phyloP scores from a whole-genome alignment of 352 stramenopile genomes.

The Pythium insidiosum region DNA sequence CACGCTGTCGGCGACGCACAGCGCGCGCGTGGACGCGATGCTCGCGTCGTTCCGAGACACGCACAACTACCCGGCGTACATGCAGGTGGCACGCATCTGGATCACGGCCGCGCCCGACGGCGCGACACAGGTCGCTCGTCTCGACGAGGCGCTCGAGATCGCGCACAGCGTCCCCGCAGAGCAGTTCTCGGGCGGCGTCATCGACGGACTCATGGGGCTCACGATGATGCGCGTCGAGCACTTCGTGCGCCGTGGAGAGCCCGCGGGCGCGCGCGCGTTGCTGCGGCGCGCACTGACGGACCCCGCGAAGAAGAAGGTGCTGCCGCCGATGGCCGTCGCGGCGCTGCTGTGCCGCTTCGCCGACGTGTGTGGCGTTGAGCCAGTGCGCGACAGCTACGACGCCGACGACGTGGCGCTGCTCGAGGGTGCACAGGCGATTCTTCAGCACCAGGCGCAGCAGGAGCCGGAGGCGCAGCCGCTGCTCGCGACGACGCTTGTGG shows the following conservation, averaged over 20 bases:
- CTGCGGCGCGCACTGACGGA: slow-evolving; percentile 7
- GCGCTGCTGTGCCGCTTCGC: slow-evolving; percentile 8
- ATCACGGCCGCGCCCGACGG: no score
- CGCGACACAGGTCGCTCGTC: no score
- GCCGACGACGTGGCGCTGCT: slow-evolving; percentile 7
- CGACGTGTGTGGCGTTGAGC: slow-evolving; percentile 8
- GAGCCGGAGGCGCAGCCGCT: slow-evolving; percentile 3
- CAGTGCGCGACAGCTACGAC: neutral
- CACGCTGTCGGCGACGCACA: no score
- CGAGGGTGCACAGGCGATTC: slow-evolving; percentile 10
- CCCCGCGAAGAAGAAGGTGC: slow-evolving; percentile 4
- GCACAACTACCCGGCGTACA: no score
- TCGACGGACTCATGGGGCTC: slow-evolving; percentile 9
- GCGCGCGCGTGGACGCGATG: no score
- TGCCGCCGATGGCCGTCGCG: slow-evolving; percentile 1
- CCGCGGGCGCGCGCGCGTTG: neutral
- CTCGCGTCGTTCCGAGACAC: no score
- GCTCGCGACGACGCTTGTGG: slow-evolving; percentile 4
- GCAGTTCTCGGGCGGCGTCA: no score
- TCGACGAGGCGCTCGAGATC: no score
- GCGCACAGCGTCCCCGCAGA: no score
- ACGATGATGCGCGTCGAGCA: slow-evolving; percentile 11
- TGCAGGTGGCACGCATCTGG: no score
- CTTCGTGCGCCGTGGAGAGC: slow-evolving; percentile 1
- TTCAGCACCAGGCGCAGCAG: neutral